These are phyloP conservation scores for Skeletonema potamos DNA, from an alignment of 108 stramenopile genomes.

Conservation along the genomic window DNA sequence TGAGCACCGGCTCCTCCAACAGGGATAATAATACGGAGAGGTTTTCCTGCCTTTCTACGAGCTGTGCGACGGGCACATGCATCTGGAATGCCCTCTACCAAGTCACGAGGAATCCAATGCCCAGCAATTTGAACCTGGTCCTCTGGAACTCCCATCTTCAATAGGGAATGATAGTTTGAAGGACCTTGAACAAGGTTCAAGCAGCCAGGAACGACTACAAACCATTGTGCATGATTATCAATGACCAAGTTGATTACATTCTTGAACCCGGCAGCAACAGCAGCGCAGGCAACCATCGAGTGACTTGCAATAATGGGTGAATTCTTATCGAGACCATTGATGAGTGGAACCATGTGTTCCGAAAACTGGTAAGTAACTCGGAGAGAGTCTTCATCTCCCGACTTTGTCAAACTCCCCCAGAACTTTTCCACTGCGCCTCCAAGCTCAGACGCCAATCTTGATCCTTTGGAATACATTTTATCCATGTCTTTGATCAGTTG, in stretches of 20 bases:
- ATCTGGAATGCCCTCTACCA: slow-evolving; percentile 72
- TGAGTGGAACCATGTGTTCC: slow-evolving; percentile 77
- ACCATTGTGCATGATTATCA: slow-evolving; percentile 94
- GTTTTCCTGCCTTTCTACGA: slow-evolving; percentile 58
- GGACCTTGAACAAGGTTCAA: slow-evolving; percentile 89
- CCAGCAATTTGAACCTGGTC: slow-evolving; percentile 64
- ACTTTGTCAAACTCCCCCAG: slow-evolving; percentile 80
- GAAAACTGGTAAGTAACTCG: slow-evolving; percentile 79
- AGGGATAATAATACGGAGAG: slow-evolving; percentile 82
- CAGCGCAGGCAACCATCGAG: slow-evolving; percentile 80
- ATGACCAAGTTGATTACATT: slow-evolving; percentile 91
- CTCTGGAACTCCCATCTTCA: slow-evolving; percentile 78
- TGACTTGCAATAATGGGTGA: slow-evolving; percentile 89
- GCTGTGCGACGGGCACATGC: slow-evolving; percentile 69
- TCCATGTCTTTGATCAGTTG: slow-evolving; percentile 81
- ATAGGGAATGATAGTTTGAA: slow-evolving; percentile 82
- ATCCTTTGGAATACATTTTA: slow-evolving; percentile 76
- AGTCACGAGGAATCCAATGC: slow-evolving; percentile 86
- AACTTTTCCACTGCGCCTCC: slow-evolving; percentile 79
- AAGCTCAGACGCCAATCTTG: slow-evolving; percentile 76
- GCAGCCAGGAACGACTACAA: slow-evolving; percentile 83
- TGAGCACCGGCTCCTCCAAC: slow-evolving; percentile 94
- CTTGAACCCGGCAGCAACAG: slow-evolving; percentile 86
- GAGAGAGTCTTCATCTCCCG: slow-evolving; percentile 87
- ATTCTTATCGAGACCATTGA: slow-evolving; percentile 76